Evolutionary conservation across 1,284 basidiomycete species (phyloP).

Genomic region (Fistulinella staudtii): DNA sequence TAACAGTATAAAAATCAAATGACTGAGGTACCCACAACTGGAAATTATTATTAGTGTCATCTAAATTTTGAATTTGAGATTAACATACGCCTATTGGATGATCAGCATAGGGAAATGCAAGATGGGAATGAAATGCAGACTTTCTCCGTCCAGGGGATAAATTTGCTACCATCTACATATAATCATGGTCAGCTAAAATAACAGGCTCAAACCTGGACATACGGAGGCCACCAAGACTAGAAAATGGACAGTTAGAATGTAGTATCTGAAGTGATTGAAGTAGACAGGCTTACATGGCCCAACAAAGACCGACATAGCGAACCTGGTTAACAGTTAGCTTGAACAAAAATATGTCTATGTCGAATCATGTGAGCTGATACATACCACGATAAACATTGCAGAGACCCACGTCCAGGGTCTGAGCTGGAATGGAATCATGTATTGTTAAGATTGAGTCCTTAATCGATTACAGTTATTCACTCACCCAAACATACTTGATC

Average conservation of each 20-base stretch:
- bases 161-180: neutral
- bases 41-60: neutral
- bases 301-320: neutral
- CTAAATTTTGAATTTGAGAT: neutral
- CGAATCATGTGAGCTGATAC: neutral
- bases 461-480: too few species aligned
- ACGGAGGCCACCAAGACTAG: neutral
- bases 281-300: neutral
- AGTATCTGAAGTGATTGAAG: neutral
- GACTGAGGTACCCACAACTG: neutral
- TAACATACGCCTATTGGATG: neutral
- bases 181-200: too few species aligned
- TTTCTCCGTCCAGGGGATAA: neutral
- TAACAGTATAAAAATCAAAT: neutral
- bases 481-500: too few species aligned
- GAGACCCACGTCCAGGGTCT: neutral
- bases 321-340: neutral
- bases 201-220: too few species aligned
- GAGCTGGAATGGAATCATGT: neutral
- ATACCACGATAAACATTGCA: neutral
- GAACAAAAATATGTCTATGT: neutral
- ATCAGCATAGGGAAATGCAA: neutral
- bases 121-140: neutral
- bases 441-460: too few species aligned
- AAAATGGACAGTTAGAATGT: neutral